Conservation (phyloP, 345 rosid genomes). For the Isatis tinctoria region DNA sequence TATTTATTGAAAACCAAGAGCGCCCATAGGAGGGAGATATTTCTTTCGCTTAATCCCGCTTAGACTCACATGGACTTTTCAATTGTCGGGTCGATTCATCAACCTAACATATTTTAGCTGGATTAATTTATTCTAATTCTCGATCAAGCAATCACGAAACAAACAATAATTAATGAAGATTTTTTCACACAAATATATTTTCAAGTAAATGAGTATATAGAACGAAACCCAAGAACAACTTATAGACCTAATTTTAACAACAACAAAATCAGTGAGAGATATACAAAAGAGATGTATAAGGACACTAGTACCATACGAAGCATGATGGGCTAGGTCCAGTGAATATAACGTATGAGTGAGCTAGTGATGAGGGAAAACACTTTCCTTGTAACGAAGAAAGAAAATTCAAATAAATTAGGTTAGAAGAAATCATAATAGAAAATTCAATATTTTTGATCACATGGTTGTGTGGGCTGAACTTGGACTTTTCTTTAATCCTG, state of each 20-base stretch:
- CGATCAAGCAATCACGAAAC: not conserved
- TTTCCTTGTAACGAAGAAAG: slow-evolving; percentile 26
- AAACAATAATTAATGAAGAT: not conserved
- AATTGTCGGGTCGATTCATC: not conserved
- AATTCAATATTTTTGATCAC: slow-evolving; percentile 27
- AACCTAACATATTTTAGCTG: not conserved
- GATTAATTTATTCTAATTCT: not conserved
- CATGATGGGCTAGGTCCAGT: slow-evolving; percentile 8
- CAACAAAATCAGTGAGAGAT: not conserved
- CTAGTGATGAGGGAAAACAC: not conserved
- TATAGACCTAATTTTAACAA: not conserved
- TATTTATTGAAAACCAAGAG: slow-evolving; percentile 24
- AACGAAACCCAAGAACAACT: not conserved
- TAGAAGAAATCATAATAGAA: slow-evolving; percentile 27
- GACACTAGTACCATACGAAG: not conserved
- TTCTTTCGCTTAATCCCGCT: slow-evolving; percentile 3
- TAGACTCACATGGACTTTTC: slow-evolving; percentile 20
- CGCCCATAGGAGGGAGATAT: slow-evolving; percentile 21
- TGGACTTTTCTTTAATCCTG: slow-evolving; percentile 31
- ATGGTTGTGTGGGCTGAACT: slow-evolving; percentile 43
- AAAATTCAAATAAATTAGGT: slow-evolving; percentile 16
- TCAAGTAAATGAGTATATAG: not conserved
- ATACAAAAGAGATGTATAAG: not conserved
- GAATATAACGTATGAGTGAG: slow-evolving; percentile 6
- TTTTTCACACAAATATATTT: not conserved